Evolutionary conservation across 768 basidiomycete species (phyloP).

Genomic region (Suillus discolor): DNA sequence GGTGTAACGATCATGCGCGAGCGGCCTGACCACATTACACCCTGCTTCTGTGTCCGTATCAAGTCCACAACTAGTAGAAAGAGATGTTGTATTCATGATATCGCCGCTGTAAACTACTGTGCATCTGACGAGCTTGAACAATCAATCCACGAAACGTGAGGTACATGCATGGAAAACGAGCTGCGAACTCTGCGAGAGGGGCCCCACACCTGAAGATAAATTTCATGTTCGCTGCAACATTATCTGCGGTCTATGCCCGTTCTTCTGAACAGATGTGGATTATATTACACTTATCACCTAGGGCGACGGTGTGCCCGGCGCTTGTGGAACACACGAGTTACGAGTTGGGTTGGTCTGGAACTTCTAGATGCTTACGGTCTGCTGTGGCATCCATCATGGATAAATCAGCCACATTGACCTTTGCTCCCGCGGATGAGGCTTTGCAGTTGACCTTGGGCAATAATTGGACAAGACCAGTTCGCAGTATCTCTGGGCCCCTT

Average conservation of each 20-base stretch:
- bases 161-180: not conserved
- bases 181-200: too few relatives aligned
- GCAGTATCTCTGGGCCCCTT: conserved; percentile 26
- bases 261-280: not conserved
- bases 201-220: not conserved
- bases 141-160: not conserved
- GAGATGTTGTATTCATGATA: not conserved
- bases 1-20: too few relatives aligned
- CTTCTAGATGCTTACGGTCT: not conserved
- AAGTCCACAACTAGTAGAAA: not conserved
- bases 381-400: not conserved
- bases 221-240: not conserved
- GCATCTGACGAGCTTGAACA: not conserved
- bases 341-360: not conserved
- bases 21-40: too few relatives aligned
- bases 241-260: not conserved
- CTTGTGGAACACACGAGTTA: not conserved
- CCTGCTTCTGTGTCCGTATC: too few relatives aligned
- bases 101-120: not conserved
- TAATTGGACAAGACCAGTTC: conserved; percentile 17
- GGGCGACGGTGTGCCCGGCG: not conserved
- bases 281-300: not conserved
- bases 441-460: conserved; percentile 1
- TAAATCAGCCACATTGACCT: not conserved
- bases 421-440: not conserved